Evolutionary conservation across 139 green algal genomes (phyloP).

Genomic region (Mesotaenium endlicherianum): DNA sequence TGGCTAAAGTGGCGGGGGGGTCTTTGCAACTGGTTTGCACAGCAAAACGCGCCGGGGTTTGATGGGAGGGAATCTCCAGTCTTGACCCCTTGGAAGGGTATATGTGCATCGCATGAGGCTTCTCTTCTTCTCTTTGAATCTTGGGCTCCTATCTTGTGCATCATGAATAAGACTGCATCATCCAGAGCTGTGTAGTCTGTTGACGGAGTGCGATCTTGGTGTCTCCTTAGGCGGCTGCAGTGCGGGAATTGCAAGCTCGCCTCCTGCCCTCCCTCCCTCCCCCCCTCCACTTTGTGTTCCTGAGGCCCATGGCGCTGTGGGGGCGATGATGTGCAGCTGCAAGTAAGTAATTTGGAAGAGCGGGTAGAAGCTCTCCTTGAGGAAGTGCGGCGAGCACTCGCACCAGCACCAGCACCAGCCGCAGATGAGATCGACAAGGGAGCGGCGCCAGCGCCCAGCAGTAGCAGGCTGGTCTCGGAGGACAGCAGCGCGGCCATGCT

Average conservation of each 20-base stretch:
- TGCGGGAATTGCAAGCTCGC: neutral
- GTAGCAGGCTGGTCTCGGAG: neutral
- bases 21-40: no score
- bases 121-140: no score
- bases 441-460: neutral
- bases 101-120: no score
- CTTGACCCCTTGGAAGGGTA: no score
- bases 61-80: no score
- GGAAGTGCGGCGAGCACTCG: neutral
- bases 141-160: no score
- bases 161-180: neutral
- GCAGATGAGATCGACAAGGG: neutral
- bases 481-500: neutral
- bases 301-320: neutral
- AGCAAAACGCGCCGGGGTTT: no score
- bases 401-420: conserved; percentile 3
- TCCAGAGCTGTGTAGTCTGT: neutral
- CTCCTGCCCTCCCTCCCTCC: neutral
- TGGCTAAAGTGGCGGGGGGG: no score
- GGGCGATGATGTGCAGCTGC: neutral
- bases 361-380: conserved; percentile 12
- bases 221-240: neutral
- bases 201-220: neutral
- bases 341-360: conserved; percentile 5
- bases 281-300: neutral